Evolutionary conservation across 345 rosid genomes (phyloP).

Genomic region (Moricandia arvensis): DNA sequence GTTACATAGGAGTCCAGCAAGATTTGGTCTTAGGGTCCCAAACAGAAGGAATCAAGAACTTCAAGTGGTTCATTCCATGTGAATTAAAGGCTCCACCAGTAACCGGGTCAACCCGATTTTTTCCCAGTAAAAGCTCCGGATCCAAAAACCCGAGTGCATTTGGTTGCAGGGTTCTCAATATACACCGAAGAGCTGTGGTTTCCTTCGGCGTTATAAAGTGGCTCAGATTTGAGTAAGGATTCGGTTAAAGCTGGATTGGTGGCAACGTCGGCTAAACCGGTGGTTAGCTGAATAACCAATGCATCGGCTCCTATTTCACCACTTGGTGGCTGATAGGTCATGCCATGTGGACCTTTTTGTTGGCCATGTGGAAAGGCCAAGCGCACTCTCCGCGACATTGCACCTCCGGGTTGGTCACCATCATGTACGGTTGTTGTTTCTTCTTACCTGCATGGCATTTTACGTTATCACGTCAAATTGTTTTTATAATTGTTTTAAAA

Average conservation of each 20-base stretch:
- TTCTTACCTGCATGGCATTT: constrained; percentile 12
- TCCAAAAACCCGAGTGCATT: constrained; percentile 53
- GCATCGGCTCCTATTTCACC: constrained; percentile 62
- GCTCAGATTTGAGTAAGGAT: constrained; percentile 21
- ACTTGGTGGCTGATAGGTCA: constrained; percentile 51
- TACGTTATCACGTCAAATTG: background rate
- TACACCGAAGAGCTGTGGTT: background rate
- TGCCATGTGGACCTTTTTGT: constrained; percentile 44
- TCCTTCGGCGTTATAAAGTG: background rate
- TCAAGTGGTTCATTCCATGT: constrained; percentile 45
- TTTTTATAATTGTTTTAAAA: no score
- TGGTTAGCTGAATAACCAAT: constrained; percentile 54
- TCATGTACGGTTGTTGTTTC: constrained; percentile 40
- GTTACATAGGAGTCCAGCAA: constrained; percentile 40
- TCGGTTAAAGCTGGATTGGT: constrained; percentile 47
- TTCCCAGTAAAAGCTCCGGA: constrained; percentile 50
- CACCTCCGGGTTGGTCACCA: constrained; percentile 55
- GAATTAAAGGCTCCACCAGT: constrained; percentile 57
- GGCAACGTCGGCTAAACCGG: constrained; percentile 49
- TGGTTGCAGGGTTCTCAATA: constrained; percentile 38
- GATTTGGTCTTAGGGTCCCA: constrained; percentile 53
- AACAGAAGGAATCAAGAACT: constrained; percentile 68
- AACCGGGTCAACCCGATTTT: constrained; percentile 40
- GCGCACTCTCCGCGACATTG: constrained; percentile 68
- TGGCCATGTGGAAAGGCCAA: constrained; percentile 59